These are phyloP conservation scores for Porphyrellus cyaneotinctus DNA, from an alignment of 768 basidiomycete species.

Conservation along the genomic window DNA sequence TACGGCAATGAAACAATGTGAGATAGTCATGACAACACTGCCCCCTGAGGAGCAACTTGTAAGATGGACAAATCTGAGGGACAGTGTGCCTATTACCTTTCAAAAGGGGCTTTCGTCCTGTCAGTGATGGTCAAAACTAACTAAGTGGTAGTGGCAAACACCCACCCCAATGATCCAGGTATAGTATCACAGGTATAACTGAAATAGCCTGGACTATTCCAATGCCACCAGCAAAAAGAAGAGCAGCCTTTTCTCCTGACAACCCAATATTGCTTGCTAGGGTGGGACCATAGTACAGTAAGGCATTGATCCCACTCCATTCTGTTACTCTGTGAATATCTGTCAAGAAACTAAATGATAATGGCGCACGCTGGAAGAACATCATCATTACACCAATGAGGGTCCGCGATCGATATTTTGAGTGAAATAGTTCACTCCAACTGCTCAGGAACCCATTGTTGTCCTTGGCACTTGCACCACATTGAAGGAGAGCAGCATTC, in stretches of 20 bases:
- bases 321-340: slow-evolving; percentile 38
- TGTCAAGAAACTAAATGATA: background rate
- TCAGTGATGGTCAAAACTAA: background rate
- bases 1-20: slow-evolving; percentile 62
- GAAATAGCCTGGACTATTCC: slow-evolving; percentile 76
- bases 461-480: slow-evolving; percentile 24
- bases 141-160: background rate
- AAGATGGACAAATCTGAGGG: background rate
- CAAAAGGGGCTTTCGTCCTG: slow-evolving; percentile 64
- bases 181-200: slow-evolving; percentile 68
- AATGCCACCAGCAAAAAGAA: slow-evolving; percentile 74
- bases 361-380: slow-evolving; percentile 73
- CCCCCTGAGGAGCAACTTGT: slow-evolving; percentile 37
- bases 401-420: slow-evolving; percentile 56
- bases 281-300: slow-evolving; percentile 79
- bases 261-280: slow-evolving; percentile 64
- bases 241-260: slow-evolving; percentile 51
- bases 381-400: slow-evolving; percentile 69
- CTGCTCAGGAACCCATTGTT: slow-evolving; percentile 20
- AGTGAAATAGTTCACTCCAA: slow-evolving; percentile 57
- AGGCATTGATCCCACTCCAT: slow-evolving; percentile 84
- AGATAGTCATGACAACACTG: slow-evolving; percentile 56
- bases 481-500: slow-evolving; percentile 52
- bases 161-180: slow-evolving; percentile 62
- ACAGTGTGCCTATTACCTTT: slow-evolving; percentile 34